phyloP scores from a whole-genome alignment of 495 filamentous ascomycete genomes.

The Apodospora peruviana region DNA sequence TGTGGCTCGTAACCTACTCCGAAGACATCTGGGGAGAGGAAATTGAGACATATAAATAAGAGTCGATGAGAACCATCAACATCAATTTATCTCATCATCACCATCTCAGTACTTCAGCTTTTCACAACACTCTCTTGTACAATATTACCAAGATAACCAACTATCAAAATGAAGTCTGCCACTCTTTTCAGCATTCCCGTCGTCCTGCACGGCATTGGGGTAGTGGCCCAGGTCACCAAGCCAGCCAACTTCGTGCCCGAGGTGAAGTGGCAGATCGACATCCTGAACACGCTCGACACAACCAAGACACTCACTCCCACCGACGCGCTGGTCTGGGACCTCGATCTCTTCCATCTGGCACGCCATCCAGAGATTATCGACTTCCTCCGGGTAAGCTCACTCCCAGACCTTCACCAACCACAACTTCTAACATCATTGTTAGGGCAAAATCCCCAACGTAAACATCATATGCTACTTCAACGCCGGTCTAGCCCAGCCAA shows the following conservation, averaged over 20 bases:
- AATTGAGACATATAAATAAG: too few relatives aligned
- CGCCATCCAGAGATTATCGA: slow-evolving; percentile 8
- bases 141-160: too few relatives aligned
- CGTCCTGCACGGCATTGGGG: neutral
- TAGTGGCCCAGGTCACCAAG: slow-evolving; percentile 1
- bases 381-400: slow-evolving; percentile 10
- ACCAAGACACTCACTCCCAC: slow-evolving; percentile 9
- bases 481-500: slow-evolving; percentile 3
- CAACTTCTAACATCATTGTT: neutral
- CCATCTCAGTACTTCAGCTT: too few relatives aligned
- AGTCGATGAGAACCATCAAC: too few relatives aligned
- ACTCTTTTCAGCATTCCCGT: neutral
- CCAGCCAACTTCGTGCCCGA: slow-evolving; percentile 3
- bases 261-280: slow-evolving; percentile 21
- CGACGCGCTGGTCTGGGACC: slow-evolving; percentile 21
- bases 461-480: slow-evolving; percentile 8
- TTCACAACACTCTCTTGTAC: too few relatives aligned
- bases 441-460: slow-evolving; percentile 2
- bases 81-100: too few relatives aligned
- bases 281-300: slow-evolving; percentile 23
- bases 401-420: neutral
- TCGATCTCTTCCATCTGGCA: slow-evolving; percentile 15
- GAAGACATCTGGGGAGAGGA: too few relatives aligned
- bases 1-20: too few relatives aligned
- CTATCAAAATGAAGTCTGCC: too few relatives aligned